Percentiles rank a stretch among this genome's conserved stretches.
Evolutionary conservation across 1,284 basidiomycete species (phyloP).

Genomic region (Fomitopsis betulina): DNA sequence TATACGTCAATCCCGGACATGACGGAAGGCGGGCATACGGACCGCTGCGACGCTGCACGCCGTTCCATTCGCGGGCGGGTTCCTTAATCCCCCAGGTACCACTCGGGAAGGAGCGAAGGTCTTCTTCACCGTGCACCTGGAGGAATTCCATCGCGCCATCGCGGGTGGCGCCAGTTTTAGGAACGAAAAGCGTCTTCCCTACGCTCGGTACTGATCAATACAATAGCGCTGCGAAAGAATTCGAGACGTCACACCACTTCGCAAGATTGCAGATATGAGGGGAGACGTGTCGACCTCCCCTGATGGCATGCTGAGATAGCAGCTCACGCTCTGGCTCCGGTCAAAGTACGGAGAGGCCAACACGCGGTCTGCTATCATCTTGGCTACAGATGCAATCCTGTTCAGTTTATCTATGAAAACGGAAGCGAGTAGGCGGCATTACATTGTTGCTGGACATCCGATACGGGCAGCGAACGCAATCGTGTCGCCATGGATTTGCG

Average conservation of each 20-base stretch:
- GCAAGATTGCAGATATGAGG: slow-evolving; percentile 44
- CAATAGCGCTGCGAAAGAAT: slow-evolving; percentile 11
- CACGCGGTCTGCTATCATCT: slow-evolving; percentile 43
- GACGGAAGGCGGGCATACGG: slow-evolving; percentile 17
- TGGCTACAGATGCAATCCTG: slow-evolving; percentile 37
- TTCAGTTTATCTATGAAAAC: background rate
- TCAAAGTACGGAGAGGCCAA: slow-evolving; percentile 48
- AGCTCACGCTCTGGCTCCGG: slow-evolving; percentile 50
- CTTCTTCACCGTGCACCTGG: slow-evolving; percentile 51
- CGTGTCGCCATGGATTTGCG: slow-evolving; percentile 42
- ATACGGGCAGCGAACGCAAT: slow-evolving; percentile 38
- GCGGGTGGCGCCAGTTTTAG: slow-evolving; percentile 46
- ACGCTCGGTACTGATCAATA: background rate
- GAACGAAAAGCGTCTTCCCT: slow-evolving; percentile 71
- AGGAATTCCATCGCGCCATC: slow-evolving; percentile 62
- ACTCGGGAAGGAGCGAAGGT: slow-evolving; percentile 49
- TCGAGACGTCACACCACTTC: slow-evolving; percentile 33
- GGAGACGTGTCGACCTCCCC: slow-evolving; percentile 60
- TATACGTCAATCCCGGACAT: slow-evolving; percentile 3
- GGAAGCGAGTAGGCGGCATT: slow-evolving; percentile 13
- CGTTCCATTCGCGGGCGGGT: slow-evolving; percentile 45
- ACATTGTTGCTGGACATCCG: slow-evolving; percentile 60
- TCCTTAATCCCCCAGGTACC: slow-evolving; percentile 76
- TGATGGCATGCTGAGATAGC: slow-evolving; percentile 74
- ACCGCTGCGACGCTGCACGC: slow-evolving; percentile 47